Base-by-base conservation (phyloP, 1,284 basidiomycete species). In the Ceratobasidium sp. region DNA sequence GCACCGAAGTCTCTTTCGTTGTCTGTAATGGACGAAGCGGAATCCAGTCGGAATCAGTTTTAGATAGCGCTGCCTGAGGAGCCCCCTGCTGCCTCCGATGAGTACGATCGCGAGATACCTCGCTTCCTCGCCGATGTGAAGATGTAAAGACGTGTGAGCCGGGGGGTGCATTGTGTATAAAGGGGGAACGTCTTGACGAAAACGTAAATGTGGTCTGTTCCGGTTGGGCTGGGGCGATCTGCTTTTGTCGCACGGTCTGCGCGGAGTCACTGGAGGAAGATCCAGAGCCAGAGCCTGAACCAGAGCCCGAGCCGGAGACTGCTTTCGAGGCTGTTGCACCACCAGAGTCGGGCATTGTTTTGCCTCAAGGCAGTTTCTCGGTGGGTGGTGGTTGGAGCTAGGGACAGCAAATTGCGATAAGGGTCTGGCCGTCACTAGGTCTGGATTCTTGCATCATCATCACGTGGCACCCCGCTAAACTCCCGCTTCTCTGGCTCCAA, bases 141-240 rank as follows among this genome's bases (percentile, higher is more conserved):
- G 72, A 75, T 3, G 51, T 44, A 40, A 64, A 75, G 2, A 60
- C 61, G 23, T 64, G 1, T 39, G 72, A 49, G 4, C 72, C 72
- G 23, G 72, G 72, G 23, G 72, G 72, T 18, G 71, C 63, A 18
- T n/a, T 49, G 51, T 75, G 72, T 18, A 49, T 33, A 75, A 75
- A 75, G 12, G 72, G 72, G 5, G 72, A 75, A 26, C 55, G 58
- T 39, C 49, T 63, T 40, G 72, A 75, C n/a, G 72, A 75, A 49
- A 75, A 75, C 23, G 72, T 75, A 64, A 75, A 75, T 9, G 72
- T 75, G 46, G 46, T 75, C 5, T 42, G 13, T 60, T 75, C 60
- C 12, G 72, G 23, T 9, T 44, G 26, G 26, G 23, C 20, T 28
- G 56, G 39, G 10, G 71, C n/a, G 26, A 18, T 46, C 42, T 61